phyloP scores from a whole-genome alignment of 1,284 basidiomycete genomes.

The Papiliotrema laurentii region DNA sequence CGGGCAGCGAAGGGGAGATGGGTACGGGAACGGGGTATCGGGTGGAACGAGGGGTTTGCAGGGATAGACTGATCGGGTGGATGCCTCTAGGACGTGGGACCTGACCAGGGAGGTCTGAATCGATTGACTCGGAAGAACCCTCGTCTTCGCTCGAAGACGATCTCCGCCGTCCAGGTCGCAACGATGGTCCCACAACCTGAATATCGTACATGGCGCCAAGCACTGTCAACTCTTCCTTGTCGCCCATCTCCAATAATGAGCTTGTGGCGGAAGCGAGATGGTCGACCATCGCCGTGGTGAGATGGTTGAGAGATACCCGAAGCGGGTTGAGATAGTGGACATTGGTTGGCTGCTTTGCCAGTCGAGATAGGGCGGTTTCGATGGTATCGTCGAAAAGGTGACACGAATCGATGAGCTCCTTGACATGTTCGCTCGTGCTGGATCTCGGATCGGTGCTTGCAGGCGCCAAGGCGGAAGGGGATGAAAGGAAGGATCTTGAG shows the following conservation, averaged over 20 bases:
- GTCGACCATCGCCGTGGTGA: constrained; percentile 38
- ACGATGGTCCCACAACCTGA: constrained; percentile 21
- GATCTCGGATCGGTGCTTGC: neutral
- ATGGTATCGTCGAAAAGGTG: constrained; percentile 26
- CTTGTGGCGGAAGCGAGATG: constrained; percentile 35
- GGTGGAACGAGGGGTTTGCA: neutral
- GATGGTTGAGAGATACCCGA: constrained; percentile 30
- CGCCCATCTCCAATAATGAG: constrained; percentile 27
- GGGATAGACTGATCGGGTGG: too few relatives aligned
- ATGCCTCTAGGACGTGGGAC: too few relatives aligned
- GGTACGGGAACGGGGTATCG: constrained; percentile 2
- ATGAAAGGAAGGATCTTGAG: too few relatives aligned
- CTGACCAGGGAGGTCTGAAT: too few relatives aligned
- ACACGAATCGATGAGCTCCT: constrained; percentile 19
- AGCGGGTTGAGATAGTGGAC: constrained; percentile 22
- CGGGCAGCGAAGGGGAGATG: constrained; percentile 4
- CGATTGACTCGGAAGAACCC: neutral
- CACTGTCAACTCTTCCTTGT: constrained; percentile 28
- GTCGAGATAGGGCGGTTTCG: constrained; percentile 1
- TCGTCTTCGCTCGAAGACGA: neutral
- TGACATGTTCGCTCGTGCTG: constrained; percentile 7
- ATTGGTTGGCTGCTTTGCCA: constrained; percentile 15
- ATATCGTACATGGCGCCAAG: constrained; percentile 45
- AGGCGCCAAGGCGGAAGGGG: neutral
- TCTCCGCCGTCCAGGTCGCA: constrained; percentile 11